Base-by-base conservation (phyloP, 2,329 filamentous ascomycete genomes). In the Arthrinium phaeospermum region DNA sequence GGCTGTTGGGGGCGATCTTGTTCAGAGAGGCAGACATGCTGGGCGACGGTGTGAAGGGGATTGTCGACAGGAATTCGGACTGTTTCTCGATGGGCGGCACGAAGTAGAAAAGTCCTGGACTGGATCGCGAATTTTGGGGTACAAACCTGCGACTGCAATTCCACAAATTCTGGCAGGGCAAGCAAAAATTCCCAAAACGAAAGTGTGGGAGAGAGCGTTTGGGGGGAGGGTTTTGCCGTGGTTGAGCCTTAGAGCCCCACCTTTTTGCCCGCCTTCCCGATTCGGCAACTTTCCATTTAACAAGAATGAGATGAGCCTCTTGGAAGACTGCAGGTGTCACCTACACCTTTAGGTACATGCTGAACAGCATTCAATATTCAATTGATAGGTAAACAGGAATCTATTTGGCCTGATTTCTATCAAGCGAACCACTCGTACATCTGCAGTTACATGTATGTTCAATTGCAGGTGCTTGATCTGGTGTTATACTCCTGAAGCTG, bases 1-100 rank as follows among this genome's bases (percentile, higher is more conserved):
- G 93, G 93, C 94, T 97, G 92, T 96, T 98, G 85, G 92, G 86
- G 85, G 95, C 95, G 87, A 98, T 98, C 94, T 98, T 98, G 93
- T 98, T 98, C 85, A 96, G 88, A 85, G 94, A 86, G 93, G 85
- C 82, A 84, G 84, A 88, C 90, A 91, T 91, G 82, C 83, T 91
- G 87, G 85, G 86, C 82, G 84, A 77, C 82, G 71, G 71, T 71
- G 71, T 69, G 69, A 64, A 47, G 69, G 71, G 70, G 47, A 72
- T 73, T 74, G 72, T 73, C 70, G 44, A 57, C 69, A 44, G 47
- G 68, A 51, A 51, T 53, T 51, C 45, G 69, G 51, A 47, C 53
- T 70, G 69, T 71, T 71, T 72, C 73, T 61, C 70, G 70, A 71
- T 70, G 71, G 51, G 67, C 68, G 64, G 70, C 71, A 73, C 72